phyloP scores from a whole-genome alignment of 1,284 basidiomycete genomes.

The Amylostereum areolatum region DNA sequence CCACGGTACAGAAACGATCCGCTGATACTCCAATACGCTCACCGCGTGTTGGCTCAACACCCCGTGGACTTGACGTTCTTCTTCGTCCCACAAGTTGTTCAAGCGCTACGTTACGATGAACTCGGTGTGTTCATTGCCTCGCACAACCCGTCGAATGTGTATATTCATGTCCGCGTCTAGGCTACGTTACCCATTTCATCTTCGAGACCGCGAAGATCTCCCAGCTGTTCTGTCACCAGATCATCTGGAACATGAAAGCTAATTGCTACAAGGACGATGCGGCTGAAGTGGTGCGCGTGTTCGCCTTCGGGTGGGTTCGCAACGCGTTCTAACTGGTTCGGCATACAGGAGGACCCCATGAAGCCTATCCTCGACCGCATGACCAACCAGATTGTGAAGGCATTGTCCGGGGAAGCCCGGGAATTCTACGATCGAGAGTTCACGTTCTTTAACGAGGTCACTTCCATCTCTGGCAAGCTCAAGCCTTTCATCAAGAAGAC shows the following conservation, averaged over 20 bases:
- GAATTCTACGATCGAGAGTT: conserved; percentile 96
- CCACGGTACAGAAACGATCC: conserved; percentile 81
- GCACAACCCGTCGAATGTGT: conserved; percentile 2
- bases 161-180: conserved; percentile 29
- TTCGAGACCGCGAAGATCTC: conserved; percentile 98
- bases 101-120: conserved; percentile 86
- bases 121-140: conserved; percentile 50
- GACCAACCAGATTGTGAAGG: conserved; percentile 76
- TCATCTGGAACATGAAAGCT: conserved; percentile 99
- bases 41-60: conserved; percentile 92
- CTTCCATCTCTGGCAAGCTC: conserved; percentile 95
- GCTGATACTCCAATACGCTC: conserved; percentile 91
- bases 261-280: conserved; percentile 93
- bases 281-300: conserved; percentile 64
- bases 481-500: conserved; percentile 96
- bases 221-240: conserved; percentile 98
- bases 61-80: conserved; percentile 96
- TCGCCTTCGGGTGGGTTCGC: background rate
- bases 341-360: conserved; percentile 80
- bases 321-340: background rate
- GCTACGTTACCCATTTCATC: conserved; percentile 94
- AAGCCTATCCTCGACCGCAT: conserved; percentile 92
- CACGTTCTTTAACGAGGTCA: conserved; percentile 93
- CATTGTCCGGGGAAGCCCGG: conserved; percentile 87
- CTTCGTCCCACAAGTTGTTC: conserved; percentile 98